Conservation (phyloP, 2,329 filamentous ascomycete genomes). For the Cadophora malorum region DNA sequence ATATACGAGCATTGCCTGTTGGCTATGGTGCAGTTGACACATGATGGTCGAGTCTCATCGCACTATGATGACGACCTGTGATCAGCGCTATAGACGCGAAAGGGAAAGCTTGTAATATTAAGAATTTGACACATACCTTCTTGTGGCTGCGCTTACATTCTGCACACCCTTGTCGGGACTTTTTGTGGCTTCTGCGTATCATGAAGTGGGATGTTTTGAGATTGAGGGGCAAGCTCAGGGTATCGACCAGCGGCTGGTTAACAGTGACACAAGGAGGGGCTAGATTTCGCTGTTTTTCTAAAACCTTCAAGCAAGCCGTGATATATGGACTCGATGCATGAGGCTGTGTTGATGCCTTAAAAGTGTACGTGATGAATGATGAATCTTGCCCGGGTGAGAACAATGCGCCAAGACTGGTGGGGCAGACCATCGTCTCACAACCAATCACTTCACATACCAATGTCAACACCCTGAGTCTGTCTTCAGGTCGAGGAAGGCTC, state of each 20-base stretch:
- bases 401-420: background rate
- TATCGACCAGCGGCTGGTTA: too few relatives aligned
- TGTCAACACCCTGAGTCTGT: background rate
- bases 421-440: background rate
- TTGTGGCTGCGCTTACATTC: constrained; percentile 37
- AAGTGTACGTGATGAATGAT: background rate
- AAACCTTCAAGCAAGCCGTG: background rate
- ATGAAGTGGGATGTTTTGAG: constrained; percentile 11
- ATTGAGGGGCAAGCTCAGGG: background rate
- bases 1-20: constrained; percentile 30
- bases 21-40: constrained; percentile 34
- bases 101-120: background rate
- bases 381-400: background rate
- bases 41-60: constrained; percentile 36
- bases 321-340: background rate
- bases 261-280: background rate
- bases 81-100: background rate
- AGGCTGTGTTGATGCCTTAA: constrained; percentile 1
- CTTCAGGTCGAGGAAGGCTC: background rate
- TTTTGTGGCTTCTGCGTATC: constrained; percentile 36
- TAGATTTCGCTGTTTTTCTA: background rate
- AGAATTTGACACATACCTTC: constrained; percentile 29
- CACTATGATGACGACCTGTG: constrained; percentile 27
- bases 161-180: constrained; percentile 36
- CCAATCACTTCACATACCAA: background rate